A percentile compares a stretch with the other conserved stretches of the same genome.
These are phyloP conservation scores for Adansonia rubrostipa DNA, from an alignment of 441 rosid species.

Conservation along the genomic window DNA sequence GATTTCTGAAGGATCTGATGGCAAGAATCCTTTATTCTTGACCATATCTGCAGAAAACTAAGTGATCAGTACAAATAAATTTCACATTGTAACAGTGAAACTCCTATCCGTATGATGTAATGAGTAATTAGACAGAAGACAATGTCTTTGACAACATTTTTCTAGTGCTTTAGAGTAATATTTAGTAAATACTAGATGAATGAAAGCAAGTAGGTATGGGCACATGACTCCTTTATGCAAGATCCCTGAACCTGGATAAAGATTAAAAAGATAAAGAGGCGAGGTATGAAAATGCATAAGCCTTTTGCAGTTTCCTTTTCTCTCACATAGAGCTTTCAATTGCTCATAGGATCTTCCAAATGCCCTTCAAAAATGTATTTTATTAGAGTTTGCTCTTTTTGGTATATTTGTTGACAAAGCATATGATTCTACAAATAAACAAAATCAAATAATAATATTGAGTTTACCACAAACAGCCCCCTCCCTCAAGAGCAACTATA, in stretches of 20 bases:
- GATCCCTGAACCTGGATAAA: neutral
- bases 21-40: conserved; percentile 94
- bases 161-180: neutral
- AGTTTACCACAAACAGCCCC: neutral
- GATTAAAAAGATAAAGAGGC: neutral
- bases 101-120: neutral
- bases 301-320: neutral
- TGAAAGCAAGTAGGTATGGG: neutral
- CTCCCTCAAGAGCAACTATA: neutral
- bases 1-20: conserved; percentile 95
- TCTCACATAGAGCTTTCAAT: conserved; percentile 16
- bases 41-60: conserved; percentile 78
- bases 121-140: neutral
- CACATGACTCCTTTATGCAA: neutral
- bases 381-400: neutral
- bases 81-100: neutral
- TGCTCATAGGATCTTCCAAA: conserved; percentile 11
- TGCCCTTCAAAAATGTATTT: neutral
- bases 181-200: neutral
- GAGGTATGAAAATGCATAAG: neutral
- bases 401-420: neutral
- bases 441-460: neutral
- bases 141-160: conserved; percentile 1
- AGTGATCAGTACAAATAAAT: conserved; percentile 27
- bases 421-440: neutral